Conservation (phyloP, 1,139 yeast species). For the Candida buenavistaensis region DNA sequence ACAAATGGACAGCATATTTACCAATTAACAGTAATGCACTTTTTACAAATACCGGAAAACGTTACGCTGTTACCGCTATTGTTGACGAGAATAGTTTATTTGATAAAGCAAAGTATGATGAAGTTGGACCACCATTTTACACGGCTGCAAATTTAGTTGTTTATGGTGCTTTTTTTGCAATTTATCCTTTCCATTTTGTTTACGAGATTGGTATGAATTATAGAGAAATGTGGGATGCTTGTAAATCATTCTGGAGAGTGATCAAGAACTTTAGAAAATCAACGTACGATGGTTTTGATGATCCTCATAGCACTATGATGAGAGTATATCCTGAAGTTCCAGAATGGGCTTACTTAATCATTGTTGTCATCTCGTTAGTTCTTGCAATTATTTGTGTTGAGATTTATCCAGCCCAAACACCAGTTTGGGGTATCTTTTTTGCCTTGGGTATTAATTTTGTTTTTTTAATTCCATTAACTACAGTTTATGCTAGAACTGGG, state of each 20-base stretch:
- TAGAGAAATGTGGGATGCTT: constrained; percentile 16
- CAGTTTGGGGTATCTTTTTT: constrained; percentile 57
- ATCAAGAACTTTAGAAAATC: constrained; percentile 9
- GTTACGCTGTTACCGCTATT: constrained; percentile 38
- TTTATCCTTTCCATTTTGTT: constrained; percentile 56
- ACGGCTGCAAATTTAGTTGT: constrained; percentile 41
- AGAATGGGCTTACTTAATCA: constrained; percentile 53
- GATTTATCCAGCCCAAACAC: constrained; percentile 46
- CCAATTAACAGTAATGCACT: constrained; percentile 52
- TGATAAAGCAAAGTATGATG: constrained; percentile 39
- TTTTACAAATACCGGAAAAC: constrained; percentile 45
- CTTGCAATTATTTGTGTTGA: constrained; percentile 48
- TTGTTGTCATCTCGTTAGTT: constrained; percentile 45
- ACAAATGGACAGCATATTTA: constrained; percentile 48
- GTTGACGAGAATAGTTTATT: constrained; percentile 36
- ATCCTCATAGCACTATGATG: constrained; percentile 61
- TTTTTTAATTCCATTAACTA: constrained; percentile 51
- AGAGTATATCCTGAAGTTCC: constrained; percentile 58
- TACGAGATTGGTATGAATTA: constrained; percentile 38
- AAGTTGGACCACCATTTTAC: constrained; percentile 48
- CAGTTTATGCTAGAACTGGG: constrained; percentile 55
- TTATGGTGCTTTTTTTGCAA: constrained; percentile 57
- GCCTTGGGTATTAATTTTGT: constrained; percentile 52
- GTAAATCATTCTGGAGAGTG: constrained; percentile 8
- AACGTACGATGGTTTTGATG: constrained; percentile 27